Base-by-base conservation (phyloP, 192 early-diverging fungal genomes). In the Backusella mclennaniae region DNA sequence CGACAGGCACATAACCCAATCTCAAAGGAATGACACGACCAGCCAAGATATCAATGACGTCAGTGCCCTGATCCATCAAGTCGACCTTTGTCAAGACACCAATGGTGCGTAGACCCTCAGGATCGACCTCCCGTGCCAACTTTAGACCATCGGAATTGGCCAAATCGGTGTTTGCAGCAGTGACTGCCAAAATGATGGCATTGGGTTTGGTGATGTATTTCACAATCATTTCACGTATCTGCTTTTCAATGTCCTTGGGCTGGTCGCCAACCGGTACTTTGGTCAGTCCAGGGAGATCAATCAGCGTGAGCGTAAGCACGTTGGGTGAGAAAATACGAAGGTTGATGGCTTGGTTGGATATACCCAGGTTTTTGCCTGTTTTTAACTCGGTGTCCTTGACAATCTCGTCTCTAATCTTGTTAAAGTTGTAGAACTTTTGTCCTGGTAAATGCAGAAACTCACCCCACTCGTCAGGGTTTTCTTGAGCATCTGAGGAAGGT, bases 11-110 rank as follows among this genome's bases (percentile, higher is more conserved):
- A 80, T 99, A 99, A 26, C 97, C 97, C 21, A 99, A 87, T 35
- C 97, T 89, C 76, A 99, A 89, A 1, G 97, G 98, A 84, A 99
- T 98, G 36, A 99, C 90, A 7, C 98, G 88, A 7, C 96, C 96
- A 8, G 97, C 97, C 80, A 99, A 89, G 80, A 99, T 98, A 80
- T 99, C 98, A 52, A 99, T 96, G 9, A 99, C 97, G 83, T 99
- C 98, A 14, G 98, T 99, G 33, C 98, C 98, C 82, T 91, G 88
- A 84, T 99, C 98, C 98, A 99, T 99, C 73, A 99, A 85, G 85
- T 99, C 98, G 71, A 99, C 89, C 85, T 99, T 99, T 77, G 98
- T 99, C 84, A 99, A 88, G 36, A 99, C 98, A 75, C 98, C 98
- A 79, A 99, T 98, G 6, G 98, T 99, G 63, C 98, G 92, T 26